Base-by-base conservation (phyloP, 2,329 filamentous ascomycete genomes). In the Alternaria triticimaculans region DNA sequence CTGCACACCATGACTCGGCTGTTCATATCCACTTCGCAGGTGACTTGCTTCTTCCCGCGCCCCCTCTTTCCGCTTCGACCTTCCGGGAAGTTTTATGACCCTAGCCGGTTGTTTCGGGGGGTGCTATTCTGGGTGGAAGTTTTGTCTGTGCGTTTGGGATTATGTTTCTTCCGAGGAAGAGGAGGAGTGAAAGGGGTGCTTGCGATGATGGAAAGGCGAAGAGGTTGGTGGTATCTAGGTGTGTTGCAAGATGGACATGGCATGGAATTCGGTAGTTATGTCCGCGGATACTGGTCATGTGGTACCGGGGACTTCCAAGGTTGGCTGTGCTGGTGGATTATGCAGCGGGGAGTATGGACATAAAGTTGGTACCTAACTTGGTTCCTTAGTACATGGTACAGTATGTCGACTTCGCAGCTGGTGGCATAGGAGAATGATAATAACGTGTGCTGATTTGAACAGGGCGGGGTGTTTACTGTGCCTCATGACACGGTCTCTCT, bases 101-200 rank as follows among this genome's bases (percentile, higher is more conserved):
- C 0, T 9, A 37, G 0, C 15, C 33, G 4, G 0, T 9, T 37
- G 33, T 41, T 41, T 41, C 33, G 0, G 33, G 2, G 0, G 2
- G n/a, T 41, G 2, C 33, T 41, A 41, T 41, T 41, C 33, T 41
- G 15, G 33, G 33, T 41, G 4, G 15, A 41, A 37, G 3, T 7
- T 37, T 41, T n/a, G 14, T 4, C 6, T 15, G 30, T 15, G 30
- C 2, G 33, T 37, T 37, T 37, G 33, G 33, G 3, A 3, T 8
- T 1, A 7, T n/a, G 33, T 37, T 37, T 37, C 6, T 37, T 37
- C 14, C 14, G 6, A 15, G 30, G 14, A 33, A 14, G 14, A 37
- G 30, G 28, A 6, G 14, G 5, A 33, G 28, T 33, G 28, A 33
- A 14, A 14, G 2, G 28, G 6, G 12, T 33, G 3, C 12, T 33